Base-by-base conservation (phyloP, 805 yeast species). In the Myxozyma geophila region DNA sequence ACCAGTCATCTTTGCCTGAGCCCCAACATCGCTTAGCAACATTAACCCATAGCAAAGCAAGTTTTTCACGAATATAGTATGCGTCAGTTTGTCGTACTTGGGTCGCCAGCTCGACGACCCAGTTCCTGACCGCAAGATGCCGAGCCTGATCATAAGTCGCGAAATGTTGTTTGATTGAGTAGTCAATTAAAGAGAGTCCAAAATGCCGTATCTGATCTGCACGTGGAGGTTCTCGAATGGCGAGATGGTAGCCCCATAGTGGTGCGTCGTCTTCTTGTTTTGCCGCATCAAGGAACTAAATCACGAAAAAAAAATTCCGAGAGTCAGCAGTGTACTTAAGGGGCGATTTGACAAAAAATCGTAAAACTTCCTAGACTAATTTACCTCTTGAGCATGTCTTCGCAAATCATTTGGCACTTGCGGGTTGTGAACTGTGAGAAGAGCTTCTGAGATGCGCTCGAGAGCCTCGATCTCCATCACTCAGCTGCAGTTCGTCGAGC, bases 41-140 rank as follows among this genome's bases (percentile, higher is more conserved):
- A 48, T 89, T 87, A 0, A 90, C 97, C 98, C 98, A 92, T 33
- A 95, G 77, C 67, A 85, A 88, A 13, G 98, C 96, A 47, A 92
- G 73, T 75, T 95, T 95, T 73, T 92, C 98, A 72, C 87, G 90
- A 61, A 95, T 81, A 71, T 87, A 96, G 74, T 91, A 93, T 7
- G 98, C 97, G 74, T 93, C 98, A 28, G 77, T 75, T n/a, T 77
- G 77, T 6, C 80, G 72, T 0, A 88, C 83, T 54, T 84, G 83
- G 40, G 79, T 79, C 35, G 92, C 85, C 51, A 95, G 82, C 70
- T 92, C 96, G 48, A 90, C 82, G 44, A 92, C 83, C 97, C 98
- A 93, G 60, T 83, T 82, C 66, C 96, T 83, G 19, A 95, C 82
- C 0, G 96, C 87, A 33, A 83, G 74, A 63, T 84, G 80, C 71